Conservation (phyloP, 768 basidiomycete species). For the Russula griseocarnosa region DNA sequence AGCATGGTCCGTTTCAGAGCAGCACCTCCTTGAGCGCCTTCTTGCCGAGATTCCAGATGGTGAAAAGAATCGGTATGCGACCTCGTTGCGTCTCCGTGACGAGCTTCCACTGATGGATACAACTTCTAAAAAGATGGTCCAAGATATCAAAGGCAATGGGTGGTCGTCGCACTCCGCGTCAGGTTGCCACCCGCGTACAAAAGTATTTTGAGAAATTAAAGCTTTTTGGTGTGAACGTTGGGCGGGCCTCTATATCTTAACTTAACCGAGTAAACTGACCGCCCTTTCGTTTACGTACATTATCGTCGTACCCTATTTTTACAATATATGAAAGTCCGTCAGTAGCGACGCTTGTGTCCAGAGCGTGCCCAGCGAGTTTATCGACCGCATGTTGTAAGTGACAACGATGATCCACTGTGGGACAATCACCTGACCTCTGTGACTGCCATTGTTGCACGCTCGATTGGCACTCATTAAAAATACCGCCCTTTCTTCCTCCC, state of each 20-base stretch:
- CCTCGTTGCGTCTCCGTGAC: background rate
- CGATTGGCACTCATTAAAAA: background rate
- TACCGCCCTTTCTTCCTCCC: background rate
- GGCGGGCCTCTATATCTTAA: constrained; percentile 19
- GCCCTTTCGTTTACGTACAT: background rate
- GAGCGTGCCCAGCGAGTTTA: background rate
- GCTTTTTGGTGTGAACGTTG: constrained; percentile 57
- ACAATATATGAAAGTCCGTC: background rate
- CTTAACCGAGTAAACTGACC: no score
- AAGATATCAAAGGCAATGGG: constrained; percentile 82
- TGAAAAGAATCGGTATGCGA: constrained; percentile 63
- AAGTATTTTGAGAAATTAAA: constrained; percentile 86
- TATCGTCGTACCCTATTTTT: constrained; percentile 2
- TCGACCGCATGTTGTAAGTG: no score
- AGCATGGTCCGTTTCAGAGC: constrained; percentile 72
- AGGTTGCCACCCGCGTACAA: constrained; percentile 86
- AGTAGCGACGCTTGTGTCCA: background rate
- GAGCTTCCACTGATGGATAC: constrained; percentile 9
- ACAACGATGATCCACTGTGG: background rate
- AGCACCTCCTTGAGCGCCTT: constrained; percentile 69
- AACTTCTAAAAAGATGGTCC: constrained; percentile 51
- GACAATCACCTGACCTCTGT: constrained; percentile 12
- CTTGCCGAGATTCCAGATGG: constrained; percentile 74
- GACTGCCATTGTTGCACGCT: no score
- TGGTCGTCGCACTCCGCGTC: constrained; percentile 68